Evolutionary conservation across 2,329 filamentous ascomycete species (phyloP), one percentile per base, ranked within the genome.

Genomic region (Canariomyces notabilis): DNA sequence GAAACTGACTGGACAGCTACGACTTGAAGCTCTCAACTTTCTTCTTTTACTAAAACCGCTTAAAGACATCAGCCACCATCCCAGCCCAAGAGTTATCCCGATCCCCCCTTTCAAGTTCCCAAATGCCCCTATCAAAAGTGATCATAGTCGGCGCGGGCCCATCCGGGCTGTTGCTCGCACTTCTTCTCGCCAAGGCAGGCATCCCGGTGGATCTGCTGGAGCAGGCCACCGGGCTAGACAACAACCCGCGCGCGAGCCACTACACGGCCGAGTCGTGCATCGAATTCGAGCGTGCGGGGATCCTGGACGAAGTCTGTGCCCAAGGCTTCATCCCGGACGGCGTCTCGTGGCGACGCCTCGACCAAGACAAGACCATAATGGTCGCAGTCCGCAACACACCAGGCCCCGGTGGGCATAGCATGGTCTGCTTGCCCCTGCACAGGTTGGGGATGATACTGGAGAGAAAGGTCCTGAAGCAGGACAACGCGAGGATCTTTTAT

Each of bases 361-460:
- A 59, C 44, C 56, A 50, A 6, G 29, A 42, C 15, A 51, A 52
- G 26, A 49, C 49, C 4, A 29, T 49, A 12, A 34, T 59, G 34
- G 48, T 58, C 20, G 46, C 48, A 19, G 37, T 53, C 8, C 23
- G 46, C 36, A 44, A 52, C 34, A 42, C 20, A 11, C 9, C 26
- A 12, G 14, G 3, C 26, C 4, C 26, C 9, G 8, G 8, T 29
- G 26, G 26, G 9, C 45, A 53, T 63, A 59, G 64, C 37, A 66
- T 74, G 61, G 67, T 68, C 0, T 67, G 68, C 1, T 55, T 75
- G 21, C 69, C 71, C 1, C 55, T 76, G 7, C 67, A 71, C 46
- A 58, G 64, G 44, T 60, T 76, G 1, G 65, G 68, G 3, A 54
- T 63, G 26, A 53, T 77, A 1, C 56, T 77, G 2, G 61, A 68